Percentiles rank a stretch among this genome's conserved stretches.
Conservation (phyloP, 140 eudicot species). For the Stevia rebaudiana region DNA sequence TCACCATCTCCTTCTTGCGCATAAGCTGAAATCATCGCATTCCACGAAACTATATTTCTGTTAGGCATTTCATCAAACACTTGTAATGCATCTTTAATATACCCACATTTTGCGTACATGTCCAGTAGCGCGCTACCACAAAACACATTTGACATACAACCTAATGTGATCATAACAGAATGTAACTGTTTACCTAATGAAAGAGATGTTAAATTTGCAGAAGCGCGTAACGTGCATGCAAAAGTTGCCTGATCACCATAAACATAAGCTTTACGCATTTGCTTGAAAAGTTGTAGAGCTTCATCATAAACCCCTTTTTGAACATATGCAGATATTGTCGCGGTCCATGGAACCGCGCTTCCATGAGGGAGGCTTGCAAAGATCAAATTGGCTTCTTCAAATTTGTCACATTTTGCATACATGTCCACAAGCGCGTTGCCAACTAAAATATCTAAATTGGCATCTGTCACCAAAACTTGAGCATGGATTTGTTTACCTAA, state of each 20-base stretch:
- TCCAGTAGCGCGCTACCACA: slow-evolving; percentile 72
- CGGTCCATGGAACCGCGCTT: slow-evolving; percentile 79
- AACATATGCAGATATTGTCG: slow-evolving; percentile 65
- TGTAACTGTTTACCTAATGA: slow-evolving; percentile 75
- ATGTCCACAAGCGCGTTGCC: slow-evolving; percentile 75
- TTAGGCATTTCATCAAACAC: slow-evolving; percentile 67
- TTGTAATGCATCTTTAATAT: slow-evolving; percentile 48
- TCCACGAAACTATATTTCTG: slow-evolving; percentile 71
- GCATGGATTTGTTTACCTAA: slow-evolving; percentile 75
- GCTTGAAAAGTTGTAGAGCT: slow-evolving; percentile 55
- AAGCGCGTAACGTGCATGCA: slow-evolving; percentile 65
- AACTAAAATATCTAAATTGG: slow-evolving; percentile 41
- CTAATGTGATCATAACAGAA: slow-evolving; percentile 40
- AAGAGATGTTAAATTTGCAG: slow-evolving; percentile 61
- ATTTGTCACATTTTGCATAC: slow-evolving; percentile 80
- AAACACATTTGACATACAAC: slow-evolving; percentile 59
- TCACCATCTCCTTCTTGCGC: slow-evolving; percentile 77
- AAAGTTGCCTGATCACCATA: slow-evolving; percentile 71
- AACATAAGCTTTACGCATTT: slow-evolving; percentile 48
- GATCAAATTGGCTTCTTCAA: slow-evolving; percentile 50
- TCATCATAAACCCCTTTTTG: slow-evolving; percentile 61
- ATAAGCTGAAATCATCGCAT: slow-evolving; percentile 69
- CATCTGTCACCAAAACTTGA: slow-evolving; percentile 49
- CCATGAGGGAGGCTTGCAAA: slow-evolving; percentile 39
- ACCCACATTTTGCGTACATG: slow-evolving; percentile 86